Conservation (phyloP, 805 yeast species). For the Kregervanrija delftensis region DNA sequence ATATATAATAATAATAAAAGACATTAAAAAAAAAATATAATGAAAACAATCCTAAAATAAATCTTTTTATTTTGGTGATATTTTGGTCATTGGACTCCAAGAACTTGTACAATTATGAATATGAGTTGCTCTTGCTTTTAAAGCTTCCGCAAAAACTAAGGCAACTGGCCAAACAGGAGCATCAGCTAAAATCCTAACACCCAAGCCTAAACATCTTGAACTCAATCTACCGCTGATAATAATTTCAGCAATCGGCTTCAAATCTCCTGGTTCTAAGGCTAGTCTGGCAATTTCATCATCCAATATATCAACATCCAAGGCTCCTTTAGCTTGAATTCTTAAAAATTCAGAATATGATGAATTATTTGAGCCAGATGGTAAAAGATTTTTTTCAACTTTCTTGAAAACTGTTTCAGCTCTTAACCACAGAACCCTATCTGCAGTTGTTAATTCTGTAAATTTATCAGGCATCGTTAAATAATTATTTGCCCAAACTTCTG, state of each 20-base stretch:
- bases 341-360: slow-evolving; percentile 53
- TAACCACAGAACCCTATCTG: slow-evolving; percentile 59
- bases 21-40: neutral
- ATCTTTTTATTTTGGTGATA: too few relatives aligned
- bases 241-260: slow-evolving; percentile 38
- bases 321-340: slow-evolving; percentile 53
- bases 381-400: slow-evolving; percentile 51
- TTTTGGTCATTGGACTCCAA: slow-evolving; percentile 3
- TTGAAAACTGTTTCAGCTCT: slow-evolving; percentile 53
- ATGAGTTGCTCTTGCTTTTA: slow-evolving; percentile 54
- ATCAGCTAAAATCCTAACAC: slow-evolving; percentile 72
- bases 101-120: slow-evolving; percentile 18
- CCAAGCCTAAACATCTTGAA: slow-evolving; percentile 54
- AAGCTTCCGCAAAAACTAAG: slow-evolving; percentile 70
- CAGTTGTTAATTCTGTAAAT: slow-evolving; percentile 21
- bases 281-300: slow-evolving; percentile 45
- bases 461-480: slow-evolving; percentile 22
- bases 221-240: slow-evolving; percentile 46
- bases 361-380: slow-evolving; percentile 44
- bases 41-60: too few relatives aligned
- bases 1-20: neutral
- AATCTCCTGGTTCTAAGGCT: slow-evolving; percentile 39
- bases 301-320: slow-evolving; percentile 42
- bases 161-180: slow-evolving; percentile 87
- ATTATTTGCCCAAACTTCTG: slow-evolving; percentile 47